A percentile compares a stretch with the other conserved stretches of the same genome.
These are phyloP conservation scores for Penicillium cosmopolitanum DNA, from an alignment of 495 filamentous ascomycete genomes.

Conservation along the genomic window DNA sequence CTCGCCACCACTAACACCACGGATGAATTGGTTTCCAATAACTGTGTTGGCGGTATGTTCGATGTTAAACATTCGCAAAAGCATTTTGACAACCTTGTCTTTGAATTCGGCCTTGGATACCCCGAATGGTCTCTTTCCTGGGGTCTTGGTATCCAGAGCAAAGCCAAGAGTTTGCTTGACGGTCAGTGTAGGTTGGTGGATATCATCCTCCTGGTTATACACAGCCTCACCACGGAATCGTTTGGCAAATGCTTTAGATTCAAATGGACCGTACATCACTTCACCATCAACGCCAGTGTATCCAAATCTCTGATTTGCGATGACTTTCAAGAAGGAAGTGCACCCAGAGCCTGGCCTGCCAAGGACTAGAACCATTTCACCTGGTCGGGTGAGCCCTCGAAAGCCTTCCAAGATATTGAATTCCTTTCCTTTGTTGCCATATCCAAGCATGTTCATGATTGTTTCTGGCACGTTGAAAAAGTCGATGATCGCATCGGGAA, in stretches of 20 bases:
- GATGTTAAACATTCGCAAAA: conserved; percentile 89
- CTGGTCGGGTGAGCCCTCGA: conserved; percentile 65
- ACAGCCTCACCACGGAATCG: conserved; percentile 79
- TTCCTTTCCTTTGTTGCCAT: conserved; percentile 64
- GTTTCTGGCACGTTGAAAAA: conserved; percentile 75
- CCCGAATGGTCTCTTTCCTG: conserved; percentile 69
- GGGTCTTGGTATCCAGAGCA: conserved; percentile 79
- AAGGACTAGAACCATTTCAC: conserved; percentile 90
- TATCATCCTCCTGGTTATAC: conserved; percentile 85
- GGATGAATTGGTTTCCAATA: conserved; percentile 78
- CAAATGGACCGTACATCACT: conserved; percentile 78
- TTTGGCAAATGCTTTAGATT: conserved; percentile 58
- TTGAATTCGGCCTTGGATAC: conserved; percentile 71
- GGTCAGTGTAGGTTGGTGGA: conserved; percentile 80
- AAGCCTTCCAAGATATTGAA: conserved; percentile 62
- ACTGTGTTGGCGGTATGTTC: conserved; percentile 80
- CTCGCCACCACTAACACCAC: conserved; percentile 83
- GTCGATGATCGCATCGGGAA: conserved; percentile 76
- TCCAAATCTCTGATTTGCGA: conserved; percentile 79
- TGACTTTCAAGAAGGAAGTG: conserved; percentile 84
- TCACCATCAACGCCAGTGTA: conserved; percentile 78
- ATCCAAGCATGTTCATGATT: conserved; percentile 57
- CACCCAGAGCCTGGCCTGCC: conserved; percentile 87
- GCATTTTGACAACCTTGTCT: conserved; percentile 65
- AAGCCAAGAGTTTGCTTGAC: conserved; percentile 84